Evolutionary conservation across 257 asterid genomes (phyloP).

Genomic region (Paulownia fortunei): DNA sequence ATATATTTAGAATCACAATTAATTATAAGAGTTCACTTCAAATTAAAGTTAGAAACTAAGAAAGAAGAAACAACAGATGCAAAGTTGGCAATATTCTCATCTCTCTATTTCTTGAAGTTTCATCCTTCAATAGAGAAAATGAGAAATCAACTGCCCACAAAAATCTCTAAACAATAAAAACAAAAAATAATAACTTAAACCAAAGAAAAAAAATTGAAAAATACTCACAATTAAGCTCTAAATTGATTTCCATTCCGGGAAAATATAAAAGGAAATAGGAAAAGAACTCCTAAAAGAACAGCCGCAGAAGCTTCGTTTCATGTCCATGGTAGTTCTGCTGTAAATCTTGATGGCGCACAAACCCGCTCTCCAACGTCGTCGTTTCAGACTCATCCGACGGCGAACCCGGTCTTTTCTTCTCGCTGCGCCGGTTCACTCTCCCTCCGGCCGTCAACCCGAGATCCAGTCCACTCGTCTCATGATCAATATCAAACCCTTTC

Average conservation of each 20-base stretch:
- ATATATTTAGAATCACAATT: neutral
- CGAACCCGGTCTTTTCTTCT: constrained; percentile 37
- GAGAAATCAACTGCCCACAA: neutral
- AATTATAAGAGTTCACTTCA: too few relatives aligned
- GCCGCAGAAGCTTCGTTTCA: constrained; percentile 52
- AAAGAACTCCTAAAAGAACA: constrained; percentile 41
- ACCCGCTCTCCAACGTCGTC: constrained; percentile 69
- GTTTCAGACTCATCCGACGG: constrained; percentile 73
- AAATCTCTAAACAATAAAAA: too few relatives aligned
- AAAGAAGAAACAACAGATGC: neutral
- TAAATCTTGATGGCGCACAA: constrained; percentile 38
- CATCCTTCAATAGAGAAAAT: neutral
- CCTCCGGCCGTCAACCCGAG: constrained; percentile 28
- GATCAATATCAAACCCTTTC: constrained; percentile 18
- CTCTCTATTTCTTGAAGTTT: neutral
- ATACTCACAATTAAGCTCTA: neutral
- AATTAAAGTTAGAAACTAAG: neutral
- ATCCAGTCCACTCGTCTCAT: constrained; percentile 30
- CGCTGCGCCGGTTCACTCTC: constrained; percentile 7
- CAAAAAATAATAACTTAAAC: too few relatives aligned
- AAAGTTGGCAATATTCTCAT: neutral
- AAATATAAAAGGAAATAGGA: neutral
- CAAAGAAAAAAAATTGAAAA: neutral
- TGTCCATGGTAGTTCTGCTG: constrained; percentile 30
- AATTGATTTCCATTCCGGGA: neutral